phyloP scores from a whole-genome alignment of 345 rosid genomes.

The Boechera retrofracta region DNA sequence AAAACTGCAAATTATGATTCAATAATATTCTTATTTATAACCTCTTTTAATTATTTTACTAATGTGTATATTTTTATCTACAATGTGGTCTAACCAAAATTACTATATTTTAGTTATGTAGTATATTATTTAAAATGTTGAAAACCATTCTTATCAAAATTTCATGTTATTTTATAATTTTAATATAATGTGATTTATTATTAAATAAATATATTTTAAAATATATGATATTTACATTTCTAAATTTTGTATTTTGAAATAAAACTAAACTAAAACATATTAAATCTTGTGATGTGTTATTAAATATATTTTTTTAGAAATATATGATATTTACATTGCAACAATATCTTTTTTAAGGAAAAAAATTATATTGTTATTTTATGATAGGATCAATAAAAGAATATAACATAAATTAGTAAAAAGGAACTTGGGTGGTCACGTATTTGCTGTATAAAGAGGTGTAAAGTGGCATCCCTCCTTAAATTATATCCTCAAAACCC shows the following conservation, averaged over 20 bases:
- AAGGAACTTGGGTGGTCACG: conserved; percentile 35
- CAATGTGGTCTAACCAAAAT: neutral
- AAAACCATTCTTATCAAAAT: neutral
- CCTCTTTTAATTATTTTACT: neutral
- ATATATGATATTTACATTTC: neutral
- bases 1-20: neutral
- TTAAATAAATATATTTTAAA: neutral
- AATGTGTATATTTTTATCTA: neutral
- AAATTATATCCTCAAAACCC: conserved; percentile 42
- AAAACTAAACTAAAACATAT: neutral
- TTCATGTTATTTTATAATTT: neutral
- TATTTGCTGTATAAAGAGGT: conserved; percentile 49
- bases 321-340: neutral
- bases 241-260: no score
- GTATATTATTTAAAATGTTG: no score
- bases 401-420: neutral
- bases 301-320: neutral
- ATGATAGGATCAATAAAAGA: neutral
- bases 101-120: neutral
- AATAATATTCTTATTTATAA: neutral
- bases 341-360: neutral
- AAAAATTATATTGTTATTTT: neutral
- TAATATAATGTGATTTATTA: neutral
- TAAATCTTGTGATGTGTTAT: no score
- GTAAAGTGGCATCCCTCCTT: conserved; percentile 44